These are phyloP conservation scores for Trypanosoma lewisi DNA, from an alignment of 208 protist genomes.

Conservation along the genomic window DNA sequence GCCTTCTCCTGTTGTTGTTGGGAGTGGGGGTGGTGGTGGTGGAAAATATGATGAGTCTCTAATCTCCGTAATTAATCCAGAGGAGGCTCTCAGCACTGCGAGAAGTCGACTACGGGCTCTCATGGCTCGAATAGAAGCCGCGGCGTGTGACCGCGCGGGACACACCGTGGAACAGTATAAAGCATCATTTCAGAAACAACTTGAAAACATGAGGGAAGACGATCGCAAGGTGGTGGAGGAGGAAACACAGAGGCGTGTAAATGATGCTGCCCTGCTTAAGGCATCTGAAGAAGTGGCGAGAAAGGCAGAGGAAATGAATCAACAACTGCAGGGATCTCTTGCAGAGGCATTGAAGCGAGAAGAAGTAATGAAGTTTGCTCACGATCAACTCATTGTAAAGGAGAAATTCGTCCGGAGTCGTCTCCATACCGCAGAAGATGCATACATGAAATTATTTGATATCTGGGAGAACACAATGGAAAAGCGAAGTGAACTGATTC, in stretches of 20 bases:
- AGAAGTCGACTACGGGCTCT: not conserved
- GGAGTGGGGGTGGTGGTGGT: not conserved
- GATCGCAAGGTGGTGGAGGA: not conserved
- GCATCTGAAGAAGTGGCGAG: not conserved
- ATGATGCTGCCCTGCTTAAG: not conserved
- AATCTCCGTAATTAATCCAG: not conserved
- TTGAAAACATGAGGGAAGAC: not conserved
- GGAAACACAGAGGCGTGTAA: not conserved
- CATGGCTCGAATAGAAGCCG: not conserved
- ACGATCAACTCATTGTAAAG: not conserved
- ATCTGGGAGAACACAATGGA: conserved; percentile 11
- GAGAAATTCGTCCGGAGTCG: not conserved
- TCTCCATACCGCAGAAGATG: not conserved
- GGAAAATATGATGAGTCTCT: not conserved
- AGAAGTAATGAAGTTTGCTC: not conserved
- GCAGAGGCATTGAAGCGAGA: not conserved
- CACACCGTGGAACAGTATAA: not conserved
- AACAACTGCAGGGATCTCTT: not conserved
- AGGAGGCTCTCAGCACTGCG: conserved; percentile 13
- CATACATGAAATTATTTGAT: not conserved
- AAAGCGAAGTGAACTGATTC: conserved; percentile 6
- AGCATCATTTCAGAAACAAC: not conserved
- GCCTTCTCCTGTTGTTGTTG: too few species aligned
- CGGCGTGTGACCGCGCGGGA: not conserved
- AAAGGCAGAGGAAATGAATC: not conserved